Base-by-base conservation (phyloP, 2,329 filamentous ascomycete species). In the Uncinocarpus reesii region DNA sequence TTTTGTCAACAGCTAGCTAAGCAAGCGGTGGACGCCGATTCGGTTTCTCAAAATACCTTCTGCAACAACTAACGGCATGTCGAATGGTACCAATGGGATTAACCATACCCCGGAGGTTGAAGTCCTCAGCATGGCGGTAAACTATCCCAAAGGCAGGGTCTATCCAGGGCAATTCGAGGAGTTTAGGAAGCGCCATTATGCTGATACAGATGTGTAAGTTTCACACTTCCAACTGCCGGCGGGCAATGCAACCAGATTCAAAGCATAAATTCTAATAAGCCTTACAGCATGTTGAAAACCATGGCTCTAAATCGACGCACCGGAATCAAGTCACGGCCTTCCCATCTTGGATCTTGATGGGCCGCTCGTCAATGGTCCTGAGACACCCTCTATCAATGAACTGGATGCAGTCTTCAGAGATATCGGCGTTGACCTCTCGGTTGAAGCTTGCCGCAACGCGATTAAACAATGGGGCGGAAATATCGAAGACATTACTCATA, bases 151-250 rank as follows among this genome's bases (percentile, higher is more conserved):
- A 32, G 29, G 18, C n/a, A 43, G 41, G 16, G 41, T 43, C 1
- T 43, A 43, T 10, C 41, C 41, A 4, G 26, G 21, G 26, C 21
- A 43, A n/a, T 43, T 43, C 28, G 29, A 43, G 4, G 26, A 43
- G 26, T 43, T 43, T 18, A 43, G 41, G 16, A 43, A 43, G 29
- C 41, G 41, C n/a, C 41, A 43, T 34, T 43, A 43, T 21, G 4
- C 41, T n/a, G 41, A 43, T 18, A 43, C 41, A 29, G 41, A 43
- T n/a, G 41, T 43, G 41, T 43, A 32, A 32, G 41, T 32, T 13
- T 32, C 20, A 21, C 2, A 11, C 16, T 20, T 23, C 11, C 7
- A 4, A 11, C 29, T 4, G 3, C 15, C 6, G 16, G 20, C 40
- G 20, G 2, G 15, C 13, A 5, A 13, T 42, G 2, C 40, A 42